Conservation (phyloP, 129 eudicot species). For the Cynara cardunculus region DNA sequence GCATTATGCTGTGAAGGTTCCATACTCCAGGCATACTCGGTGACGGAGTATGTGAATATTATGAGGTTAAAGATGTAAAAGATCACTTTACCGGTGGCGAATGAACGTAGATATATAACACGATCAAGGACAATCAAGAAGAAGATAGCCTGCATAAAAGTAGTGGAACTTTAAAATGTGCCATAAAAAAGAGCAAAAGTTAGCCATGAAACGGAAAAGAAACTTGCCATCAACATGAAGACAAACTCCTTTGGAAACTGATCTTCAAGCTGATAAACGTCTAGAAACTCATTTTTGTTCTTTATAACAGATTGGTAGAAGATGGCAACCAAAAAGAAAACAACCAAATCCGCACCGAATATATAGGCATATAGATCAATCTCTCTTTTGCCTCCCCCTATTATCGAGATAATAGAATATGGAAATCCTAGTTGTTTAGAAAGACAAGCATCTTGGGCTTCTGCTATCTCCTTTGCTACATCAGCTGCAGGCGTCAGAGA, state of each 20-base stretch:
- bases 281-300: constrained; percentile 86
- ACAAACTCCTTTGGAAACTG: constrained; percentile 96
- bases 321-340: constrained; percentile 88
- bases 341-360: constrained; percentile 89
- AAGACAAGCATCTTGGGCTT: constrained; percentile 54
- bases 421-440: constrained; percentile 68
- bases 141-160: constrained; percentile 83
- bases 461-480: constrained; percentile 78
- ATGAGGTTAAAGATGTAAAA: constrained; percentile 80
- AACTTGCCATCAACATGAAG: constrained; percentile 80
- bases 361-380: constrained; percentile 91
- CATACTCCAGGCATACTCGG: constrained; percentile 91
- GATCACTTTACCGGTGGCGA: constrained; percentile 87
- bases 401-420: constrained; percentile 70
- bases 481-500: constrained; percentile 98
- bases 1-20: constrained; percentile 60
- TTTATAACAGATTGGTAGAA: constrained; percentile 92
- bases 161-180: background rate
- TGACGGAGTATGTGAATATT: constrained; percentile 76
- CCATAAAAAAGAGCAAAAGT: background rate
- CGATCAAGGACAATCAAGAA: constrained; percentile 97
- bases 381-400: constrained; percentile 97
- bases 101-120: constrained; percentile 84
- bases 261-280: constrained; percentile 98
- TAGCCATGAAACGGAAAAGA: background rate